These are phyloP conservation scores for Tuber calosporum DNA, from an alignment of 495 filamentous ascomycete genomes.

Conservation along the genomic window DNA sequence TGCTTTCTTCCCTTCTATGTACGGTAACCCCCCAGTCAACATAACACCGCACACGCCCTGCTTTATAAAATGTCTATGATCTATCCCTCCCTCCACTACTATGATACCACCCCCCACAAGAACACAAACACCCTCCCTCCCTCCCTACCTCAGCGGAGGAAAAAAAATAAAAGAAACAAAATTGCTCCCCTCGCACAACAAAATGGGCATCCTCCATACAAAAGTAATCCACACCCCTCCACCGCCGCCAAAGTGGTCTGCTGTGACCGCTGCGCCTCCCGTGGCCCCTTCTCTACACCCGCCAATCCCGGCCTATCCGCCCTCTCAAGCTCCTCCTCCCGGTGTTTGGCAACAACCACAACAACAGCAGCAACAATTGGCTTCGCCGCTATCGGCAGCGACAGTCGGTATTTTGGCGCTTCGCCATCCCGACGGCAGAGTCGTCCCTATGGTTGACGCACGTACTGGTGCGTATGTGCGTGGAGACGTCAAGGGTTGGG, in stretches of 20 bases:
- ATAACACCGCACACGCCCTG: neutral
- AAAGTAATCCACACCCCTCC: neutral
- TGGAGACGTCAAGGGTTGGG: conserved; percentile 14
- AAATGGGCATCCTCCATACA: conserved; percentile 3
- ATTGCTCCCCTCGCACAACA: neutral
- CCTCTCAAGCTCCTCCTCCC: neutral
- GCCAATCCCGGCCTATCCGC: neutral
- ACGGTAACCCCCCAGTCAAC: neutral
- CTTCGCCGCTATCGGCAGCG: neutral
- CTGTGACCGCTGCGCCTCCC: neutral
- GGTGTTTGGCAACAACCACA: neutral
- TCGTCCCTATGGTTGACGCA: conserved; percentile 18
- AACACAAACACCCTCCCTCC: neutral
- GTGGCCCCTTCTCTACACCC: neutral
- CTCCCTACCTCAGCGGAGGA: too few species aligned
- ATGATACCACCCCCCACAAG: neutral
- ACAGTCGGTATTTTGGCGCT: conserved; percentile 9
- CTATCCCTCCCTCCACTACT: neutral
- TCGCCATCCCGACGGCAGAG: conserved; percentile 10
- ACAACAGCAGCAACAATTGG: neutral
- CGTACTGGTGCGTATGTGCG: conserved; percentile 16
- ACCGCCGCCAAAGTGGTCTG: neutral
- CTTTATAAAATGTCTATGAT: neutral
- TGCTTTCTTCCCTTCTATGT: too few species aligned
- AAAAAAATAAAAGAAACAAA: neutral